phyloP scores from a whole-genome alignment of 257 asterid genomes.

The Lycium ferocissimum region DNA sequence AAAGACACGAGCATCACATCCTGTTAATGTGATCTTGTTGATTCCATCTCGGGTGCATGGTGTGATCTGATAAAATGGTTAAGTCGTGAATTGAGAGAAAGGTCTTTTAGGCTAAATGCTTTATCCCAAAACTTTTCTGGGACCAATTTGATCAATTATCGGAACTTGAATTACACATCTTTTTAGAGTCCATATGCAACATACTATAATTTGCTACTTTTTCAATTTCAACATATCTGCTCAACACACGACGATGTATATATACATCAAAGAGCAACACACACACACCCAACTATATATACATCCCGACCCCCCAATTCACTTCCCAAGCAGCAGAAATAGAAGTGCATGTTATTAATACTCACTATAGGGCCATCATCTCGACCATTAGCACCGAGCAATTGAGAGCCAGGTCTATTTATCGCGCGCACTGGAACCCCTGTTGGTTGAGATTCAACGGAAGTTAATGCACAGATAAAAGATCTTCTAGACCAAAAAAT shows the following conservation, averaged over 20 bases:
- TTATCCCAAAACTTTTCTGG: not conserved
- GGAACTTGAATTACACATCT: not conserved
- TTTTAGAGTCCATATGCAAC: not conserved
- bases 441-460: conserved; percentile 44
- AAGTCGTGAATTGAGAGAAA: conserved; percentile 41
- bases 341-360: conserved; percentile 33
- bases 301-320: not conserved
- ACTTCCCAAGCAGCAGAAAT: conserved; percentile 12
- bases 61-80: conserved; percentile 72
- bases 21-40: conserved; percentile 81
- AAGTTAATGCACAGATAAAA: not conserved
- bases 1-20: conserved; percentile 89
- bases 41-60: conserved; percentile 91
- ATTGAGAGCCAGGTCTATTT: conserved; percentile 89
- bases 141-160: conserved; percentile 18
- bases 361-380: conserved; percentile 98
- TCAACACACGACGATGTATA: not conserved
- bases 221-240: not conserved
- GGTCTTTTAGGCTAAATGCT: not conserved
- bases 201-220: not conserved
- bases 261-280: not conserved
- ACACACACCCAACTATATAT: not conserved
- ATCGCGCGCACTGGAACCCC: conserved; percentile 90
- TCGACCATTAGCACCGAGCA: conserved; percentile 93
- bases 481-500: not conserved